phyloP scores from a whole-genome alignment of 2,329 filamentous ascomycete genomes.

The Tolypocladium amazonense region DNA sequence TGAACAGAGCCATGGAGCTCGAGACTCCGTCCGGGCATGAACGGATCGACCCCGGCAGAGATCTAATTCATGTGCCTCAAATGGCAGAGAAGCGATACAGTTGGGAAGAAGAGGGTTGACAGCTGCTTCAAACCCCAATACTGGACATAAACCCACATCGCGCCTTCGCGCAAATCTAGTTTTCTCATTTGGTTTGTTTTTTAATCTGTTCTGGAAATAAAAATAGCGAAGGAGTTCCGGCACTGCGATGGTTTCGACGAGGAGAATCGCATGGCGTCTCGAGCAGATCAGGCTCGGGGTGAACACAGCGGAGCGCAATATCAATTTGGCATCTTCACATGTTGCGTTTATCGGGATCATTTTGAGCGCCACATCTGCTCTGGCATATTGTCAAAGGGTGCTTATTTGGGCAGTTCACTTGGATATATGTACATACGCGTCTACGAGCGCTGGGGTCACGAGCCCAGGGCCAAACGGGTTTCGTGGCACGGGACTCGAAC shows the following conservation, averaged over 20 bases:
- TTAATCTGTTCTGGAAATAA: slow-evolving; percentile 1
- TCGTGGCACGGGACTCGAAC: neutral
- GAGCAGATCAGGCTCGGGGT: neutral
- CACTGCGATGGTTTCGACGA: neutral
- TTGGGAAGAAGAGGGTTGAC: slow-evolving; percentile 30
- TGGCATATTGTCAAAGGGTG: neutral
- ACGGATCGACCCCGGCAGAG: slow-evolving; percentile 31
- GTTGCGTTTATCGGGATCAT: neutral
- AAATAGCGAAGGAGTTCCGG: slow-evolving; percentile 10
- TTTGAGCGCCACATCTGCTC: neutral
- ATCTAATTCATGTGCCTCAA: slow-evolving; percentile 41
- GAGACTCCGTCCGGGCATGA: slow-evolving; percentile 7
- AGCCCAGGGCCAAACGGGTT: neutral
- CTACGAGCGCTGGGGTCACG: neutral
- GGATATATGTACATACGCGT: neutral
- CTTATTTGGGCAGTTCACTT: neutral
- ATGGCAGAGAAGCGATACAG: slow-evolving; percentile 38
- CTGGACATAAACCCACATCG: neutral
- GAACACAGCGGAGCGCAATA: neutral
- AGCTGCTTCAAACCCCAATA: neutral
- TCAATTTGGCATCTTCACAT: neutral
- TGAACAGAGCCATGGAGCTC: neutral
- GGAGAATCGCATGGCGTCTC: neutral
- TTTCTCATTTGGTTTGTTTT: slow-evolving; percentile 1
- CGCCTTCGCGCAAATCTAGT: neutral